These are phyloP conservation scores for Xylaria intraflava DNA, from an alignment of 495 filamentous ascomycete species.

Conservation along the genomic window DNA sequence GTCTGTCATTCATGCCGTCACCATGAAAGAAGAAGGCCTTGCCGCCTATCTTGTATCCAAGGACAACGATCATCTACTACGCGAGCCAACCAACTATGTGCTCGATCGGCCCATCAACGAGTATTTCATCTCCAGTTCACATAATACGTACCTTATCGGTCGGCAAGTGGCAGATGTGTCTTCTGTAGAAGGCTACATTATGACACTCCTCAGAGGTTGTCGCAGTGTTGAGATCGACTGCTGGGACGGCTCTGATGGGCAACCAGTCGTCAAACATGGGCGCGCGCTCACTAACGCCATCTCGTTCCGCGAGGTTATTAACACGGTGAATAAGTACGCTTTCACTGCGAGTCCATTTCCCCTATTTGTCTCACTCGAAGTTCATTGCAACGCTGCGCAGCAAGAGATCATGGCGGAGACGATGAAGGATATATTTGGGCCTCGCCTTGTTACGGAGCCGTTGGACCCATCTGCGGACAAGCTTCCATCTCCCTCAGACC, in stretches of 20 bases:
- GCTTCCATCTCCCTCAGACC: constrained; percentile 79
- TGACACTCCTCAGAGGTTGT: constrained; percentile 79
- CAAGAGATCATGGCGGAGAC: constrained; percentile 85
- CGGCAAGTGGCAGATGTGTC: constrained; percentile 84
- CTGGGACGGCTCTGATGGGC: constrained; percentile 85
- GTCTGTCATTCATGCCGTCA: constrained; percentile 35
- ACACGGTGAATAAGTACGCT: constrained; percentile 87
- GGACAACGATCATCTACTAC: constrained; percentile 57
- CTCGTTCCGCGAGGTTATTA: constrained; percentile 81
- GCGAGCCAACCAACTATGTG: constrained; percentile 46
- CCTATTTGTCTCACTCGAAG: constrained; percentile 88
- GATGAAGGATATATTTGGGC: constrained; percentile 75
- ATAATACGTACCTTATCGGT: constrained; percentile 94
- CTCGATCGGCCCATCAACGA: constrained; percentile 87
- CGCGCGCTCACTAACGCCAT: constrained; percentile 82
- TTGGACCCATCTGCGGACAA: constrained; percentile 54
- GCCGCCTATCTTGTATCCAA: constrained; percentile 68
- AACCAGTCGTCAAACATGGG: constrained; percentile 84
- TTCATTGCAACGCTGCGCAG: constrained; percentile 80
- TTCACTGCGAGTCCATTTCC: constrained; percentile 77
- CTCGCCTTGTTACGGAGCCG: constrained; percentile 69
- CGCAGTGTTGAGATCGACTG: constrained; percentile 96
- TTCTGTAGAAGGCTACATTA: constrained; percentile 90
- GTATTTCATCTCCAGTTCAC: constrained; percentile 97
- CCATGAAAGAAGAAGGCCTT: constrained; percentile 70